These are phyloP conservation scores for Alternaria tenuissima DNA, from an alignment of 2,329 filamentous ascomycete species.

Conservation along the genomic window DNA sequence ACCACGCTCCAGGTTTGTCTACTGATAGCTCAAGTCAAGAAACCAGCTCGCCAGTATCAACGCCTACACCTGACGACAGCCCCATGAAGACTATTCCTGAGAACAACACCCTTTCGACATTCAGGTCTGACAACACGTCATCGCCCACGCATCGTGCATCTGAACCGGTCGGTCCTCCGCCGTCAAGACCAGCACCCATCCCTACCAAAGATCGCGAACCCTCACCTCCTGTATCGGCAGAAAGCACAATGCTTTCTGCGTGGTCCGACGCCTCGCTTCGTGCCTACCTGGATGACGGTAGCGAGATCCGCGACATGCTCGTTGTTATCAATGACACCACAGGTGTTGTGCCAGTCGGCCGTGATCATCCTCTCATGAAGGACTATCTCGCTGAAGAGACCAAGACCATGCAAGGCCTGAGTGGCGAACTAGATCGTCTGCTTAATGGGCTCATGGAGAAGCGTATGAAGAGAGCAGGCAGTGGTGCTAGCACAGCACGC, in stretches of 20 bases:
- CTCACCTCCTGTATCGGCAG: conserved; percentile 43
- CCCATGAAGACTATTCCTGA: conserved; percentile 39
- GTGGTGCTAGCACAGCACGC: conserved; percentile 17
- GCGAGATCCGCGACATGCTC: conserved; percentile 87
- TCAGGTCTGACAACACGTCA: conserved; percentile 26
- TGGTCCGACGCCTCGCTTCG: conserved; percentile 91
- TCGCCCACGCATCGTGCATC: conserved; percentile 37
- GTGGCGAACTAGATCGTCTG: conserved; percentile 87
- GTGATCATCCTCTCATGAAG: conserved; percentile 85
- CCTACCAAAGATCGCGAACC: conserved; percentile 33
- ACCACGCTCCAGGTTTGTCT: conserved; percentile 70
- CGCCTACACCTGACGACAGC: conserved; percentile 44
- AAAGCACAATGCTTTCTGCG: conserved; percentile 65
- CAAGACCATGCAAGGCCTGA: conserved; percentile 85
- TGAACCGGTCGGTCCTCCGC: conserved; percentile 28
- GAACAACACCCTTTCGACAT: conserved; percentile 31
- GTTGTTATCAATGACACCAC: conserved; percentile 93
- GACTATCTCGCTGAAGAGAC: conserved; percentile 87
- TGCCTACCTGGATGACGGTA: conserved; percentile 88
- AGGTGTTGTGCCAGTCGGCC: conserved; percentile 77
- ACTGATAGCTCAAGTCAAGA: conserved; percentile 76
- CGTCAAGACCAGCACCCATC: conserved; percentile 50
- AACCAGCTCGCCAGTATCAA: conserved; percentile 49
- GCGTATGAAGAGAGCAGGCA: conserved; percentile 43
- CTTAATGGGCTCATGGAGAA: conserved; percentile 77